Evolutionary conservation across 495 filamentous ascomycete genomes (phyloP).

Genomic region (Penicillium argentinense): DNA sequence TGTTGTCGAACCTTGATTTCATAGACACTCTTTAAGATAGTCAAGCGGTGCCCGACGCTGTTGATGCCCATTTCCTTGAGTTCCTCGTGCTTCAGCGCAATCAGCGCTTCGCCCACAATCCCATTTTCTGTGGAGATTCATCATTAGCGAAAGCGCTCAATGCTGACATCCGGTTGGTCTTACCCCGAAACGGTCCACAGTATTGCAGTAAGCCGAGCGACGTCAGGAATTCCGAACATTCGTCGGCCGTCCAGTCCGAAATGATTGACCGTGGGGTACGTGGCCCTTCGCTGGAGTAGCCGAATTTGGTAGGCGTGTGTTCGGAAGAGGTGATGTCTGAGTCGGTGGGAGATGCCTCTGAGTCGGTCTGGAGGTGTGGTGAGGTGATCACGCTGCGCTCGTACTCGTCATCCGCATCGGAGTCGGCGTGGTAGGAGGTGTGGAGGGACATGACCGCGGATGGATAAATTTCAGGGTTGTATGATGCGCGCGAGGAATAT

Average conservation of each 20-base stretch:
- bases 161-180: conserved; percentile 13
- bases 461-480: background rate
- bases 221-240: conserved; percentile 82
- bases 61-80: conserved; percentile 90
- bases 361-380: conserved; percentile 69
- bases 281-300: conserved; percentile 60
- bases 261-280: conserved; percentile 77
- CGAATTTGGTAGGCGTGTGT: conserved; percentile 85
- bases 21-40: conserved; percentile 92
- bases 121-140: conserved; percentile 67
- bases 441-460: conserved; percentile 48
- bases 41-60: conserved; percentile 91
- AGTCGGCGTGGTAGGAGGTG: conserved; percentile 64
- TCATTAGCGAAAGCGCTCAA: conserved; percentile 1
- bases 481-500: background rate
- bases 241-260: conserved; percentile 83
- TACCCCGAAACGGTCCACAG: conserved; percentile 76
- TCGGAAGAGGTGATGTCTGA: conserved; percentile 79
- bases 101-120: conserved; percentile 86
- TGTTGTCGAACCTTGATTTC: conserved; percentile 91
- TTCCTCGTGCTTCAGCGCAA: conserved; percentile 88
- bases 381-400: conserved; percentile 78
- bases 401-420: conserved; percentile 93
- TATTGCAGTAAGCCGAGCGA: conserved; percentile 82
- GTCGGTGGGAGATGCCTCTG: conserved; percentile 75